Evolutionary conservation across 2,329 filamentous ascomycete genomes (phyloP).

Genomic region (Aspergillus nomiae): DNA sequence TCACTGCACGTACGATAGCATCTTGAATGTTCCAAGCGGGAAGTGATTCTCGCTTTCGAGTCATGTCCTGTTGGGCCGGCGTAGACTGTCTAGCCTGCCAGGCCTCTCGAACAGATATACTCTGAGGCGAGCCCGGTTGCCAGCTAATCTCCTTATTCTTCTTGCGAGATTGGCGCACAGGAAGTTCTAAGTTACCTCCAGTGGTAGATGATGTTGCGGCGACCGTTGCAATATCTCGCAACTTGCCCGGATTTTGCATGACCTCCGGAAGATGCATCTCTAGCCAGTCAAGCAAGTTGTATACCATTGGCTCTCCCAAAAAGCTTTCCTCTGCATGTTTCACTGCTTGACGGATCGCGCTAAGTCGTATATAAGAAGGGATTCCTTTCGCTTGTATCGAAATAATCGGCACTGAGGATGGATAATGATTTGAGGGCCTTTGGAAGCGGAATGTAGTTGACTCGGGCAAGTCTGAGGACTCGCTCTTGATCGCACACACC

Average conservation of each 20-base stretch:
- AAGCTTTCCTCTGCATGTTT: constrained; percentile 70
- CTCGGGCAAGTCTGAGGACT: constrained; percentile 48
- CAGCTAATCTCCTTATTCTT: constrained; percentile 65
- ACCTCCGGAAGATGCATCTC: constrained; percentile 82
- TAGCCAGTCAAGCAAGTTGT: constrained; percentile 87
- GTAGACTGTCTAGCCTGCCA: constrained; percentile 71
- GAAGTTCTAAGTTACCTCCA: constrained; percentile 24
- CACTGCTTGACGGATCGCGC: constrained; percentile 76
- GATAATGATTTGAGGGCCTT: constrained; percentile 70
- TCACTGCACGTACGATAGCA: constrained; percentile 73
- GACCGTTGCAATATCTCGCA: constrained; percentile 81
- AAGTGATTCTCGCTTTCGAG: constrained; percentile 69
- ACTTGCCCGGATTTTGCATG: constrained; percentile 77
- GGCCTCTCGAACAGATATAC: constrained; percentile 59
- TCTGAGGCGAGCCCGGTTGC: constrained; percentile 59
- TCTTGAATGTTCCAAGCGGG: constrained; percentile 87
- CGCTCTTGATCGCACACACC: constrained; percentile 71
- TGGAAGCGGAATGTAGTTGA: constrained; percentile 66
- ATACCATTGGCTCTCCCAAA: constrained; percentile 85
- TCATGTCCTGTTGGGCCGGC: constrained; percentile 72
- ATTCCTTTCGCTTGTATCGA: constrained; percentile 68
- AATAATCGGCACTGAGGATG: constrained; percentile 66
- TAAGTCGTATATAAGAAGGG: constrained; percentile 91
- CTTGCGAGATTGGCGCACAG: constrained; percentile 32
- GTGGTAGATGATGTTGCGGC: constrained; percentile 53